These are phyloP conservation scores for Pneumocystis oryctolagi DNA, from an alignment of 1,139 yeast species.

Conservation along the genomic window DNA sequence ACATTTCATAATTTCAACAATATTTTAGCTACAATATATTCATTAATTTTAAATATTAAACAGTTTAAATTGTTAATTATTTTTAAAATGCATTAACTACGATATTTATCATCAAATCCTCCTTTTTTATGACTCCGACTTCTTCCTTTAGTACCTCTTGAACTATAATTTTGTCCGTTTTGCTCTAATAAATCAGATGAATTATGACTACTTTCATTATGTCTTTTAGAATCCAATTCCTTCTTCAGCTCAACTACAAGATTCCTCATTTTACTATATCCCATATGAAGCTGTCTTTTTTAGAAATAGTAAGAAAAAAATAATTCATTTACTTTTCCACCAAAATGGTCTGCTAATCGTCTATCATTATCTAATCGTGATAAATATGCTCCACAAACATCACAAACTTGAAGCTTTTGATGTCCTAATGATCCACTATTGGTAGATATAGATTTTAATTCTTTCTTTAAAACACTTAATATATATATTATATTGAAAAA, in stretches of 20 bases:
- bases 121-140: neutral
- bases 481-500: conserved; percentile 26
- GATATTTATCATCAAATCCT: neutral
- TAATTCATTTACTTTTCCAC: conserved; percentile 36
- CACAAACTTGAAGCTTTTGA: conserved; percentile 83
- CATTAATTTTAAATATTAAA: neutral
- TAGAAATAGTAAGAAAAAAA: neutral
- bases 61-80: neutral
- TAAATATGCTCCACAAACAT: conserved; percentile 78
- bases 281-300: neutral
- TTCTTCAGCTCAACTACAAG: neutral
- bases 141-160: neutral
- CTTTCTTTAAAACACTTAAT: neutral
- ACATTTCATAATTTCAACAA: neutral
- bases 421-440: conserved; percentile 75
- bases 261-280: neutral
- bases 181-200: neutral
- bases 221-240: neutral
- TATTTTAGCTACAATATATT: neutral
- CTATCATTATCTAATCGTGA: conserved; percentile 79
- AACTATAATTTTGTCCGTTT: neutral
- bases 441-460: conserved; percentile 34
- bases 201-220: neutral
- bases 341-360: conserved; percentile 78
- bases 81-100: neutral